Percentiles rank a stretch among this genome's conserved stretches.
phyloP scores from a whole-genome alignment of 495 filamentous ascomycete genomes.

The Neurospora sp. region DNA sequence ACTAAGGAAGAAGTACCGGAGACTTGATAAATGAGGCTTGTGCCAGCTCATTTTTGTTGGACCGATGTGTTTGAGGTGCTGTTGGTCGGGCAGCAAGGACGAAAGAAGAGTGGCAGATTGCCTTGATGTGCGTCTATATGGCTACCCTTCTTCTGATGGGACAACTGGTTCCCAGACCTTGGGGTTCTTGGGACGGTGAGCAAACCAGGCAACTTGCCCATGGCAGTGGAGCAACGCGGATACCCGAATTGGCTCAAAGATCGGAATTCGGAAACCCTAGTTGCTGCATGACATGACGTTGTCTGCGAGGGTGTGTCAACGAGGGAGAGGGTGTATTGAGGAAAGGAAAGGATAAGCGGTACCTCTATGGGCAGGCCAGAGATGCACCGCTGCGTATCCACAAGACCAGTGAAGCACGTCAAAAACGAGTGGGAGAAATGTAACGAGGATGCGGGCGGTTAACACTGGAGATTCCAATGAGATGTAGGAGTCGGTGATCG shows the following conservation, averaged over 20 bases:
- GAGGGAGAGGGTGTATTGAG: conserved; percentile 9
- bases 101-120: conserved; percentile 4
- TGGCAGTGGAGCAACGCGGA: conserved; percentile 11
- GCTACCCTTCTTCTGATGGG: conserved; percentile 1
- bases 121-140: conserved; percentile 14
- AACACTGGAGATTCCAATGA: neutral
- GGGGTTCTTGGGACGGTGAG: conserved; percentile 4
- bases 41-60: conserved; percentile 19
- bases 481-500: neutral
- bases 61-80: conserved; percentile 13
- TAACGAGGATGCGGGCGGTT: neutral
- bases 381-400: neutral
- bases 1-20: conserved; percentile 8
- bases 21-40: conserved; percentile 4
- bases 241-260: conserved; percentile 8
- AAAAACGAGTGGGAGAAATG: neutral
- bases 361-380: neutral
- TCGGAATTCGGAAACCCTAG: conserved; percentile 2
- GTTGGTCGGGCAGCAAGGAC: conserved; percentile 27
- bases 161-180: conserved; percentile 2
- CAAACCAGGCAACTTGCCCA: conserved; percentile 6
- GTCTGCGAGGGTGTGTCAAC: conserved; percentile 4
- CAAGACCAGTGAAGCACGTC: neutral
- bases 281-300: conserved; percentile 22
- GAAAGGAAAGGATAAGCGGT: conserved; percentile 5